Conservation (phyloP, 2,329 filamentous ascomycete genomes). For the Pseudophaeomoniella oleicola region DNA sequence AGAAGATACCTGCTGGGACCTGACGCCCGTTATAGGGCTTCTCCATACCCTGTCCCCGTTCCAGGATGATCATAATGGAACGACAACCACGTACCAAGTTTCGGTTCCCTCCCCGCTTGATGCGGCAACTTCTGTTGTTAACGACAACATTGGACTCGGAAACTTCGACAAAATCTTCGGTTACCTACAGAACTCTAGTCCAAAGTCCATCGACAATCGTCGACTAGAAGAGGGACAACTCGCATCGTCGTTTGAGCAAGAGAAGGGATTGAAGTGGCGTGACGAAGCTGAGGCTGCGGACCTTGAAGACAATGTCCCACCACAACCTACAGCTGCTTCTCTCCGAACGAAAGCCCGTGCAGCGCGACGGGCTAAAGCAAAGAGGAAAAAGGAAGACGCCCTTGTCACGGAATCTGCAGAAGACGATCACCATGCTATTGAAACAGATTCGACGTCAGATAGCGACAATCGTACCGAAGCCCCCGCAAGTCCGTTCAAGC, state of each 20-base stretch:
- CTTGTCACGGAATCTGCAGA: neutral
- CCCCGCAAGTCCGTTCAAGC: constrained; percentile 4
- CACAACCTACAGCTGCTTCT: constrained; percentile 7
- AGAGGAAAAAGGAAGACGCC: constrained; percentile 8
- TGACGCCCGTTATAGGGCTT: constrained; percentile 28
- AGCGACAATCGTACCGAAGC: constrained; percentile 13
- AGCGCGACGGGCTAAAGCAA: constrained; percentile 12
- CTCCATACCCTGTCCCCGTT: constrained; percentile 17
- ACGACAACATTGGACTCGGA: constrained; percentile 3
- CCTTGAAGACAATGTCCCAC: constrained; percentile 14
- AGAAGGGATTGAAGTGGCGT: constrained; percentile 16
- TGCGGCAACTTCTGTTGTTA: constrained; percentile 2
- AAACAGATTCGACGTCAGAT: constrained; percentile 10
- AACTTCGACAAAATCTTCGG: constrained; percentile 1
- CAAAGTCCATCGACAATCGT: constrained; percentile 1
- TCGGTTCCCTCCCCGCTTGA: constrained; percentile 1
- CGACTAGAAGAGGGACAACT: neutral
- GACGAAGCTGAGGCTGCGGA: constrained; percentile 16
- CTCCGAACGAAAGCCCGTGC: constrained; percentile 11
- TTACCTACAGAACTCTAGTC: neutral
- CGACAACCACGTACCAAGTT: neutral
- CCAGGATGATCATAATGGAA: neutral
- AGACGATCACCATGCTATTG: neutral
- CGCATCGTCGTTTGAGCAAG: constrained; percentile 3
- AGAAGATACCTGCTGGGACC: constrained; percentile 22